Percentiles rank a stretch among this genome's conserved stretches.
Evolutionary conservation across 2,329 filamentous ascomycete genomes (phyloP).

Genomic region (Aureobasidium sp.): DNA sequence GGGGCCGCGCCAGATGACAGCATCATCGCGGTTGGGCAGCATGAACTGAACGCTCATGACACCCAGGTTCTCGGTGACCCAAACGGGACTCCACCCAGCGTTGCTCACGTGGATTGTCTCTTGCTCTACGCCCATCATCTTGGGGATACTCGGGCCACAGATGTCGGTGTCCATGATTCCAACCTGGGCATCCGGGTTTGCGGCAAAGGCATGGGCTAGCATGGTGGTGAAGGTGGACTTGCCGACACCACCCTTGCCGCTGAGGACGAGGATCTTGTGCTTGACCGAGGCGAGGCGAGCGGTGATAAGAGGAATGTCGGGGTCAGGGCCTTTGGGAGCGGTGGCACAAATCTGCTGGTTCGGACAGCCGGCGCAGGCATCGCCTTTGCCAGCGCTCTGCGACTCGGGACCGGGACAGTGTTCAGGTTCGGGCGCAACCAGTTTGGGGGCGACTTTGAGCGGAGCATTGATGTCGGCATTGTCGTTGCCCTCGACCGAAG

Average conservation of each 20-base stretch:
- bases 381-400: constrained; percentile 54
- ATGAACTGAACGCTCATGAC: constrained; percentile 99
- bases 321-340: constrained; percentile 89
- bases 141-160: constrained; percentile 89
- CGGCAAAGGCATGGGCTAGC: constrained; percentile 80
- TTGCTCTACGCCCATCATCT: constrained; percentile 95
- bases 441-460: constrained; percentile 66
- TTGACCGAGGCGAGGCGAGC: constrained; percentile 69
- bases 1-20: constrained; percentile 92
- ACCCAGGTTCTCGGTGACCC: constrained; percentile 86
- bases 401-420: constrained; percentile 91
- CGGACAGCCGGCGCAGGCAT: constrained; percentile 88
- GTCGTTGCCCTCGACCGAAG: constrained; percentile 63
- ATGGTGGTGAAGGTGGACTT: constrained; percentile 91
- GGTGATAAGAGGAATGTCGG: constrained; percentile 83
- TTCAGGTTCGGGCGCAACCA: constrained; percentile 89
- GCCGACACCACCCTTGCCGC: constrained; percentile 91
- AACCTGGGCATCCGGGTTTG: constrained; percentile 67
- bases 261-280: constrained; percentile 89
- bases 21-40: constrained; percentile 86
- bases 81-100: constrained; percentile 88
- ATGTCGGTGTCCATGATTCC: constrained; percentile 99
- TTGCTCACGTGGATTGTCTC: constrained; percentile 89
- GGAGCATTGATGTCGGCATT: constrained; percentile 67
- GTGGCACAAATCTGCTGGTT: constrained; percentile 94